phyloP scores from a whole-genome alignment of 2,329 filamentous ascomycete species.

The Stenocarpella maydis region DNA sequence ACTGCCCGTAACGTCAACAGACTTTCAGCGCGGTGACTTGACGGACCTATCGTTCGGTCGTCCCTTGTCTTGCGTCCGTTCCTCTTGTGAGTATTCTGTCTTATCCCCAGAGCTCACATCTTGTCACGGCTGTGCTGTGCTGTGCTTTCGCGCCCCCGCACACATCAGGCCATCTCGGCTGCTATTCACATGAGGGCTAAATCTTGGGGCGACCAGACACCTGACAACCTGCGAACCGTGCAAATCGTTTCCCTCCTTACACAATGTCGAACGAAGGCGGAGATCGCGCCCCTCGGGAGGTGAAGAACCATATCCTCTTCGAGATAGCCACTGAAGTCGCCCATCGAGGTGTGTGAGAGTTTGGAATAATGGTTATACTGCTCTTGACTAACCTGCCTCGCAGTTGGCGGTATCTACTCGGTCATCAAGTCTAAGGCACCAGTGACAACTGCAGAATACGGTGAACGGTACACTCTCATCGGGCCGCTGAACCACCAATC shows the following conservation, averaged over 20 bases:
- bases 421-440: constrained; percentile 99
- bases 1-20: background rate
- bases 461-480: constrained; percentile 93
- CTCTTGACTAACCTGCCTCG: constrained; percentile 39
- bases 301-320: constrained; percentile 95
- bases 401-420: constrained; percentile 98
- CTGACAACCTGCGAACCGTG: constrained; percentile 20
- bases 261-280: constrained; percentile 57
- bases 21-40: background rate
- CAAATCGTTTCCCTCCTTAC: constrained; percentile 1
- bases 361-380: background rate
- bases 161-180: background rate
- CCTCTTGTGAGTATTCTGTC: background rate
- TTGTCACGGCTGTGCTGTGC: background rate
- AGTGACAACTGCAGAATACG: constrained; percentile 98
- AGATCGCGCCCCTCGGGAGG: constrained; percentile 67
- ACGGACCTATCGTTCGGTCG: background rate
- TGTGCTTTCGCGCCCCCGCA: background rate
- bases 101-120: background rate
- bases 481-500: constrained; percentile 92
- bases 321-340: constrained; percentile 97
- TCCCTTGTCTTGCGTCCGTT: background rate
- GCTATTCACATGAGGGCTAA: background rate
- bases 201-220: background rate
- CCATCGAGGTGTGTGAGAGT: constrained; percentile 76